Conservation (phyloP, 768 basidiomycete genomes). For the Hygrocybe coccinea region DNA sequence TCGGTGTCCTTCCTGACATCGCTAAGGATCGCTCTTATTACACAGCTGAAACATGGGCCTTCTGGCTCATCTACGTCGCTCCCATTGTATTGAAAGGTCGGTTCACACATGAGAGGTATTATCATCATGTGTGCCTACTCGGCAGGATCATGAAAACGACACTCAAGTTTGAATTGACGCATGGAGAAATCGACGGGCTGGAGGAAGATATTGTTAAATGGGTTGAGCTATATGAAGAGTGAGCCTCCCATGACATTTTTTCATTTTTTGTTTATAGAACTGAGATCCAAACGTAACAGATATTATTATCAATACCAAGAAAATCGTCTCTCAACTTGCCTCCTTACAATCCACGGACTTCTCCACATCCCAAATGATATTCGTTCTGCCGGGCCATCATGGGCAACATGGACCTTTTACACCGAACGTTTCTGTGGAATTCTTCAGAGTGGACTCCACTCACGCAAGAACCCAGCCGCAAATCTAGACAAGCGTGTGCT, state of each 20-base stretch:
- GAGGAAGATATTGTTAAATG: conserved; percentile 28
- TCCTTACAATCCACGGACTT: conserved; percentile 31
- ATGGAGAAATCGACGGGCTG: conserved; percentile 26
- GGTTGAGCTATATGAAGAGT: conserved; percentile 39
- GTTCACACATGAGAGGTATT: conserved; percentile 32
- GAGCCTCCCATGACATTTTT: conserved; percentile 1
- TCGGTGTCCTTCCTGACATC: conserved; percentile 24
- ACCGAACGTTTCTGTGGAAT: conserved; percentile 33
- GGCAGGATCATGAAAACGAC: conserved; percentile 32
- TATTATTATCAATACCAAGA: conserved; percentile 30
- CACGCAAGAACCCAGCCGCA: conserved; percentile 24
- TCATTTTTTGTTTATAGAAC: no score
- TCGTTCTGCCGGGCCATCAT: conserved; percentile 27
- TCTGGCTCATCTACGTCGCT: conserved; percentile 37
- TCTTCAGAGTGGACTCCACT: conserved; percentile 21
- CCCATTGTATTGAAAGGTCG: conserved; percentile 34
- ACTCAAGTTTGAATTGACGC: conserved; percentile 30
- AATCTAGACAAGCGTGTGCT: conserved; percentile 21
- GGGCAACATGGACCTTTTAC: conserved; percentile 33
- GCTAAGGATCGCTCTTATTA: conserved; percentile 17
- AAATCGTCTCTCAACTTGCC: conserved; percentile 25
- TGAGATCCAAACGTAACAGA: no score
- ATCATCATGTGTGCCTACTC: conserved; percentile 33
- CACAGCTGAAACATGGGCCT: conserved; percentile 35
- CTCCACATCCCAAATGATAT: conserved; percentile 32